Percentiles rank a stretch among this genome's conserved stretches.
Evolutionary conservation across 2,329 filamentous ascomycete genomes (phyloP).

Genomic region (Byssochlamys sp.): DNA sequence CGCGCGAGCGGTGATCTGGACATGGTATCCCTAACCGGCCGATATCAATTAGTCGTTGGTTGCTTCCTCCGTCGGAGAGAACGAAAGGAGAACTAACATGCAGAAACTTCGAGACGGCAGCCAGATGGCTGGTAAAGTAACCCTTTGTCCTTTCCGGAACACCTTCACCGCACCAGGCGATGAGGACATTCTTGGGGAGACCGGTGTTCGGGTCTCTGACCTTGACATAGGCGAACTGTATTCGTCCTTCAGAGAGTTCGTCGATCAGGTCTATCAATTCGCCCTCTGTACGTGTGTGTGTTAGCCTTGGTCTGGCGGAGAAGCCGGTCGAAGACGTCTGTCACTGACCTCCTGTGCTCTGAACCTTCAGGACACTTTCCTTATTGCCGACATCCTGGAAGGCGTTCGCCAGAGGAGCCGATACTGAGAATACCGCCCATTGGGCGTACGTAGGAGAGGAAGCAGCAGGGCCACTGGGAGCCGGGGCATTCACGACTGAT

Average conservation of each 20-base stretch:
- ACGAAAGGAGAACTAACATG: conserved; percentile 47
- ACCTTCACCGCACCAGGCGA: conserved; percentile 94
- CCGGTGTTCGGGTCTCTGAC: conserved; percentile 87
- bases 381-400: conserved; percentile 80
- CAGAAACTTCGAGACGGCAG: conserved; percentile 79
- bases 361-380: conserved; percentile 91
- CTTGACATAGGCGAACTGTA: conserved; percentile 94
- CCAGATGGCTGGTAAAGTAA: conserved; percentile 91
- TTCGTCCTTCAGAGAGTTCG: conserved; percentile 90
- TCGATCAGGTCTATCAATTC: conserved; percentile 83
- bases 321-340: neutral
- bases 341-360: conserved; percentile 71
- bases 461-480: conserved; percentile 47
- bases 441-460: conserved; percentile 74
- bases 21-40: conserved; percentile 66
- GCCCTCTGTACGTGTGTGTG: conserved; percentile 53
- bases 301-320: conserved; percentile 14
- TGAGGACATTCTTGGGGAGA: conserved; percentile 83
- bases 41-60: conserved; percentile 3
- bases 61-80: neutral
- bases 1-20: conserved; percentile 90
- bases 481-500: conserved; percentile 53
- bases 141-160: conserved; percentile 98
- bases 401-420: conserved; percentile 81
- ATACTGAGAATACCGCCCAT: conserved; percentile 91